phyloP scores from a whole-genome alignment of 2,329 filamentous ascomycete genomes.

The Ophidiomyces ophidiicola region DNA sequence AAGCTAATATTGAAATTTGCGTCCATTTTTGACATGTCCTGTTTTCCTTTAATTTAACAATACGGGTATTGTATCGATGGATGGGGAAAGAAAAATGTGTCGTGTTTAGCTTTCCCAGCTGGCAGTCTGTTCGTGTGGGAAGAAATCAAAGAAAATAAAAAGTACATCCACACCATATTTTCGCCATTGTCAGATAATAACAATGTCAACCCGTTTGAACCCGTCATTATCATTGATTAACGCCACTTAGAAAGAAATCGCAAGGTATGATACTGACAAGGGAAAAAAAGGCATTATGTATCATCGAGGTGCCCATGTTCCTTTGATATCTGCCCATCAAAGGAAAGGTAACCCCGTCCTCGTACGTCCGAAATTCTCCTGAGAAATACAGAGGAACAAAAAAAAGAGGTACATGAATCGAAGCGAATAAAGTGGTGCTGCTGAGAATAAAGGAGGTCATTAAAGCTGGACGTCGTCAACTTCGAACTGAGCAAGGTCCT shows the following conservation, averaged over 20 bases:
- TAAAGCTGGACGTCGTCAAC: slow-evolving; percentile 18
- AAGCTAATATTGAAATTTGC: too few species aligned
- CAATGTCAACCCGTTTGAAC: background rate
- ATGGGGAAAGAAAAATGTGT: too few species aligned
- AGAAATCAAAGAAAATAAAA: too few species aligned
- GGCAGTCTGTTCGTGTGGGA: background rate
- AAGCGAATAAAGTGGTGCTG: slow-evolving; percentile 20
- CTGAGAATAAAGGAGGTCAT: slow-evolving; percentile 21
- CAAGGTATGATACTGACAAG: slow-evolving; percentile 1
- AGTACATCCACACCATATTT: slow-evolving; percentile 3
- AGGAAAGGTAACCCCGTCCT: background rate
- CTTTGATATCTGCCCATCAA: background rate
- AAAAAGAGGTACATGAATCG: background rate
- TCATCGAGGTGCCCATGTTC: slow-evolving; percentile 5
- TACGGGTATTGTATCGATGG: too few species aligned
- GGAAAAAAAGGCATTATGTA: slow-evolving; percentile 3
- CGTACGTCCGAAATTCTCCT: background rate
- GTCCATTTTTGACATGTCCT: too few species aligned
- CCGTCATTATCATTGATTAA: slow-evolving; percentile 5
- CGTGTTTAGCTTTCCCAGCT: background rate
- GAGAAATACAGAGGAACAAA: background rate
- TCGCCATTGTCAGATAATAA: slow-evolving; percentile 4
- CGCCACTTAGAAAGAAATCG: slow-evolving; percentile 1
- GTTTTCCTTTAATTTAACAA: too few species aligned
- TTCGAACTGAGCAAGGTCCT: slow-evolving; percentile 26